phyloP scores from a whole-genome alignment of 2,329 filamentous ascomycete species.

The Pyrenochaeta sp. region DNA sequence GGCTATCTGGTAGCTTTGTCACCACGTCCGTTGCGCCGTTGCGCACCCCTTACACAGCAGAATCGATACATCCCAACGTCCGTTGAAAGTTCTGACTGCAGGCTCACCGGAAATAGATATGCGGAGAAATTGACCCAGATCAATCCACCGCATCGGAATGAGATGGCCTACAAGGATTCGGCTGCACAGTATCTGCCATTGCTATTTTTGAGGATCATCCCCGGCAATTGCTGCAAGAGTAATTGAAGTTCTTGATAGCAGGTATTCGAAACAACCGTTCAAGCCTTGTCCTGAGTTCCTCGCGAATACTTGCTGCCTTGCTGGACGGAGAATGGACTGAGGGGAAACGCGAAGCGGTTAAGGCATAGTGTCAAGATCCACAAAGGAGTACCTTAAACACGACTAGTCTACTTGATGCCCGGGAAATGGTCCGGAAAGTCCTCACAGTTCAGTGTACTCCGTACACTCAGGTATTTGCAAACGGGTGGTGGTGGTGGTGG shows the following conservation, averaged over 20 bases:
- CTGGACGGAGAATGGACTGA: constrained; percentile 21
- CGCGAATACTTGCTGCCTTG: constrained; percentile 1
- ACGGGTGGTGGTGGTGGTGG: constrained; percentile 1
- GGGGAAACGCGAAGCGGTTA: constrained; percentile 17
- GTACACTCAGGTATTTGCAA: too few species aligned
- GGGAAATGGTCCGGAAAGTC: too few species aligned
- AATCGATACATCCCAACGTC: too few species aligned
- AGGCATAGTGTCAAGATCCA: constrained; percentile 15
- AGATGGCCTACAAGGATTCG: background rate
- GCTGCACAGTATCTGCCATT: constrained; percentile 1
- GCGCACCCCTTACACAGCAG: constrained; percentile 1
- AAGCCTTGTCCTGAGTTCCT: background rate
- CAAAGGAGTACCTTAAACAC: constrained; percentile 1
- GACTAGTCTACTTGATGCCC: background rate
- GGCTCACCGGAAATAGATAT: background rate
- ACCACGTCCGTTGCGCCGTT: background rate
- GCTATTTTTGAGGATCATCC: background rate
- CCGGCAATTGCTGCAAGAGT: constrained; percentile 3
- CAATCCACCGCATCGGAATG: background rate
- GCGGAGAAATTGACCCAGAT: too few species aligned
- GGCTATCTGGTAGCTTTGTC: constrained; percentile 1
- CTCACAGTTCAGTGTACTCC: too few species aligned
- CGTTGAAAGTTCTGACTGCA: too few species aligned
- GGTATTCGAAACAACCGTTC: background rate
- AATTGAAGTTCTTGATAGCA: background rate